Evolutionary conservation across 306 rosid genomes (phyloP).

Genomic region (Myrica gale): DNA sequence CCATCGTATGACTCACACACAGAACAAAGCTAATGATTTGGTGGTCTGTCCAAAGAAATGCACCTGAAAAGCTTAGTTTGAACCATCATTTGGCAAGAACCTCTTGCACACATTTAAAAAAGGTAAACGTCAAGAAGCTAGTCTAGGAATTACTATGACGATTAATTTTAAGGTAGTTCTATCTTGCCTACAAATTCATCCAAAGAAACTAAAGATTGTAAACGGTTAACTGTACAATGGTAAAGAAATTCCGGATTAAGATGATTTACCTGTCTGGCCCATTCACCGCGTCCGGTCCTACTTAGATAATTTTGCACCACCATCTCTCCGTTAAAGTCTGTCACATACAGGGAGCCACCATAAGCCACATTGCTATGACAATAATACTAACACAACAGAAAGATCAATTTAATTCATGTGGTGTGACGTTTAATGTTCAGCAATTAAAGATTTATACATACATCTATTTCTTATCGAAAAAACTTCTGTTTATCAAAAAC

Average conservation of each 20-base stretch:
- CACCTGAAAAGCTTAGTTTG: neutral
- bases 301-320: slow-evolving; percentile 83
- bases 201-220: neutral
- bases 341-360: slow-evolving; percentile 30
- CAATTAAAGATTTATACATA: neutral
- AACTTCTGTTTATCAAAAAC: too few relatives aligned
- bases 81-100: neutral
- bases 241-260: slow-evolving; percentile 15
- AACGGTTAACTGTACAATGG: neutral
- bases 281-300: slow-evolving; percentile 79
- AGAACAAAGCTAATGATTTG: neutral
- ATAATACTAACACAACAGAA: neutral
- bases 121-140: neutral
- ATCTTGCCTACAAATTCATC: neutral
- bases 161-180: neutral
- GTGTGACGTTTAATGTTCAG: neutral
- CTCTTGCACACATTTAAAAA: neutral
- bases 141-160: neutral
- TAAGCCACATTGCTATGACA: slow-evolving; percentile 5
- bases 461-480: neutral
- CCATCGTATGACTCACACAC: neutral
- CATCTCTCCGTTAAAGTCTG: slow-evolving; percentile 92
- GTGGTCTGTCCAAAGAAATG: neutral
- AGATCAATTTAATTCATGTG: neutral
- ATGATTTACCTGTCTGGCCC: slow-evolving; percentile 78